These are phyloP conservation scores for Carex parvula DNA, from an alignment of 176 grass and related monocot genomes.

Conservation along the genomic window DNA sequence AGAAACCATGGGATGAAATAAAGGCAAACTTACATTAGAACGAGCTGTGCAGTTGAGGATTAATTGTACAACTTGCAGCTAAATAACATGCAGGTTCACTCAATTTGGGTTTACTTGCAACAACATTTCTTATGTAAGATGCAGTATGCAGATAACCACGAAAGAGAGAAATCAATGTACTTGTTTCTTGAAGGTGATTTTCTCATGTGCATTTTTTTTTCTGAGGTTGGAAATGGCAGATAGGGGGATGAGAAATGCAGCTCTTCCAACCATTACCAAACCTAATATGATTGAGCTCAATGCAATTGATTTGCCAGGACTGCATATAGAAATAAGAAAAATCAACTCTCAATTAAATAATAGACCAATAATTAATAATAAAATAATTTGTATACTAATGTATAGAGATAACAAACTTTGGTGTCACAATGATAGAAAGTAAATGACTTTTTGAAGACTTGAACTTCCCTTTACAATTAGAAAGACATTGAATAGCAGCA, in stretches of 20 bases:
- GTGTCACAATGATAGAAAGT: not conserved
- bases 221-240: conserved; percentile 74
- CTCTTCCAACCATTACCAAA: conserved; percentile 83
- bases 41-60: not conserved
- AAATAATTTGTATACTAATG: not conserved
- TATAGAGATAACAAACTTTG: not conserved
- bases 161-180: conserved; percentile 36
- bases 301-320: conserved; percentile 73
- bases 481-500: not conserved
- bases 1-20: not conserved
- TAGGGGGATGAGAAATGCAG: conserved; percentile 83
- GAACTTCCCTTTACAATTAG: not conserved
- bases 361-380: not conserved
- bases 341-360: not conserved
- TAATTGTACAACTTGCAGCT: not conserved
- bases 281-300: conserved; percentile 79
- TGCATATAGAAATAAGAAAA: conserved; percentile 37
- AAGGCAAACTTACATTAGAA: not conserved
- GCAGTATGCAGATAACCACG: not conserved
- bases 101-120: not conserved
- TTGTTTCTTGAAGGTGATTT: conserved; percentile 87
- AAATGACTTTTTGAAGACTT: not conserved
- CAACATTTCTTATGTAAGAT: not conserved
- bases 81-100: not conserved
- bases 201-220: conserved; percentile 50